Conservation (phyloP, 2,329 filamentous ascomycete genomes). For the Cladosporium sp. region DNA sequence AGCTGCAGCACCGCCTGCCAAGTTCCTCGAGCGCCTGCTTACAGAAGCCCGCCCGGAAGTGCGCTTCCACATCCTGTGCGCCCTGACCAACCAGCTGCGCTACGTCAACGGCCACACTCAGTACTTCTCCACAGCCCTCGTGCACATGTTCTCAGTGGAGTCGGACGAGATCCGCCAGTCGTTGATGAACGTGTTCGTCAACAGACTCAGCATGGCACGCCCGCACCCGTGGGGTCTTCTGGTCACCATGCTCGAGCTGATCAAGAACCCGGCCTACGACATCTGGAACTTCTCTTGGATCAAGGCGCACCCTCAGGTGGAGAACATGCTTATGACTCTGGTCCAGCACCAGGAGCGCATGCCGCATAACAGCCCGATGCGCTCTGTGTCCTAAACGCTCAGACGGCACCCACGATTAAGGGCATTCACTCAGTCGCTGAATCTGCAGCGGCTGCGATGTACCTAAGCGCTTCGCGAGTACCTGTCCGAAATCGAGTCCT, state of each 20-base stretch:
- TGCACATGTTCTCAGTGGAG: constrained; percentile 69
- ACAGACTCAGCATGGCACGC: constrained; percentile 81
- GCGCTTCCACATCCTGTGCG: constrained; percentile 77
- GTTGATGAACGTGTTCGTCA: constrained; percentile 81
- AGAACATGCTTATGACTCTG: constrained; percentile 31
- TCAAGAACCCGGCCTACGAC: constrained; percentile 84
- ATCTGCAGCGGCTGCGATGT: neutral
- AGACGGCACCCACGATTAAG: neutral
- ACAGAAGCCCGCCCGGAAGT: constrained; percentile 71
- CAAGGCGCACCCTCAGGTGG: constrained; percentile 80
- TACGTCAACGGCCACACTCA: constrained; percentile 86
- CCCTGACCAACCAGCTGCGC: constrained; percentile 86
- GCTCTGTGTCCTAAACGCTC: constrained; percentile 6
- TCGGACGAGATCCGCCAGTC: constrained; percentile 81
- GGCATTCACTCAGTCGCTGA: neutral
- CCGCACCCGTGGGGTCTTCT: constrained; percentile 95
- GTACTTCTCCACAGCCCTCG: constrained; percentile 82
- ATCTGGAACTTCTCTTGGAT: constrained; percentile 94
- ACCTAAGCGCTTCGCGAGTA: neutral
- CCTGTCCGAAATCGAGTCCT: neutral
- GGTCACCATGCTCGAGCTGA: constrained; percentile 78
- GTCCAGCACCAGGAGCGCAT: constrained; percentile 24
- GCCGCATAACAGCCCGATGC: constrained; percentile 9
- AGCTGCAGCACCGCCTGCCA: constrained; percentile 61
- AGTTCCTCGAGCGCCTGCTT: constrained; percentile 70